Evolutionary conservation across 106 monocot genomes (phyloP).

Genomic region (Allium fistulosum): DNA sequence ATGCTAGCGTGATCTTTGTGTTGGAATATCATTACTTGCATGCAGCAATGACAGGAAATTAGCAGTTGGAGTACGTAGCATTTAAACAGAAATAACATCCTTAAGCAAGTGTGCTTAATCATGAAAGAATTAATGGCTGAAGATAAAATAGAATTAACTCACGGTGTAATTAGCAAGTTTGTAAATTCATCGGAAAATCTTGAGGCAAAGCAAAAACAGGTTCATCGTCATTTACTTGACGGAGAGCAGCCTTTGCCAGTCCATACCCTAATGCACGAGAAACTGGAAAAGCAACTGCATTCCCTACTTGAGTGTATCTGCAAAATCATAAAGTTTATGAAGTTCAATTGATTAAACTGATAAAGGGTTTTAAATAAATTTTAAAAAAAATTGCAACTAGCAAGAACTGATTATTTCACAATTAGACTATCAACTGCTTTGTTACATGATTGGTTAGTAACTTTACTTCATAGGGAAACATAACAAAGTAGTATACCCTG

Average conservation of each 20-base stretch:
- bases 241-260: neutral
- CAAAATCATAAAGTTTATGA: neutral
- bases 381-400: neutral
- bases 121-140: too few species aligned
- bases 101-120: too few species aligned
- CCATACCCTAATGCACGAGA: slow-evolving; percentile 6
- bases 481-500: neutral
- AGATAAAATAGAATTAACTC: too few species aligned
- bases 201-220: slow-evolving; percentile 17
- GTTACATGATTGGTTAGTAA: neutral
- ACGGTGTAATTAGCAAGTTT: too few species aligned
- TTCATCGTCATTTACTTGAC: neutral
- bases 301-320: slow-evolving; percentile 10
- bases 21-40: too few species aligned
- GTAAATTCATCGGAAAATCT: slow-evolving; percentile 7
- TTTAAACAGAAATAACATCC: too few species aligned
- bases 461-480: too few species aligned
- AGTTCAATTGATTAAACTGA: neutral
- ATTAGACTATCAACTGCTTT: neutral
- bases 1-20: too few species aligned
- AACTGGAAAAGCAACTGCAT: slow-evolving; percentile 9
- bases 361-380: neutral
- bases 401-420: neutral
- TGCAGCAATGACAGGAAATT: too few species aligned
- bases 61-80: too few species aligned